Evolutionary conservation across 768 basidiomycete species (phyloP).

Genomic region (Auriscalpium microsporum): DNA sequence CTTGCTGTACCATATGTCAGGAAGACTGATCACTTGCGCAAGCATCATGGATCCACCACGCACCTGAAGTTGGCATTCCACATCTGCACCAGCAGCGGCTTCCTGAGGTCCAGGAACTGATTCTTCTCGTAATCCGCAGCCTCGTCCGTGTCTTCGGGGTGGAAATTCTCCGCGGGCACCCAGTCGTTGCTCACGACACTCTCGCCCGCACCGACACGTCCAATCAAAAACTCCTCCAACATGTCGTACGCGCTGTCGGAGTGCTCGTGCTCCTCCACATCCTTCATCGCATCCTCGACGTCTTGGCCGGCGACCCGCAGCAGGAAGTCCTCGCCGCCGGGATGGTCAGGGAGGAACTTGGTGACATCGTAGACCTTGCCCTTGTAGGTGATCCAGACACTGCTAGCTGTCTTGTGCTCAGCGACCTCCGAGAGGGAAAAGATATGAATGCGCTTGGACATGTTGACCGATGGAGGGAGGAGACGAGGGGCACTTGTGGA

Average conservation of each 20-base stretch:
- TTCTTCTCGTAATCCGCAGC: slow-evolving; percentile 79
- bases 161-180: slow-evolving; percentile 84
- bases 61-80: slow-evolving; percentile 82
- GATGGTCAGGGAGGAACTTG: slow-evolving; percentile 76
- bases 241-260: slow-evolving; percentile 88
- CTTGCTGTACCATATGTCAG: slow-evolving; percentile 45
- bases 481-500: too few relatives aligned
- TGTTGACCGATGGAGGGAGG: slow-evolving; percentile 17
- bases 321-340: slow-evolving; percentile 91
- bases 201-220: slow-evolving; percentile 69
- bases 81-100: slow-evolving; percentile 79
- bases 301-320: slow-evolving; percentile 79
- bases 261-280: slow-evolving; percentile 76
- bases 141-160: slow-evolving; percentile 83
- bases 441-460: slow-evolving; percentile 62
- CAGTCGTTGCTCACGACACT: slow-evolving; percentile 80
- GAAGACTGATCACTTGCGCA: not conserved
- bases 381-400: slow-evolving; percentile 76
- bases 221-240: slow-evolving; percentile 81
- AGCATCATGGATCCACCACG: slow-evolving; percentile 12
- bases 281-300: slow-evolving; percentile 72
- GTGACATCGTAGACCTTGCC: slow-evolving; percentile 91
- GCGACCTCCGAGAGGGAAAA: slow-evolving; percentile 70
- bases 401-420: slow-evolving; percentile 45
- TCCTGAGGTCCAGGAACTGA: slow-evolving; percentile 83